Base-by-base conservation (phyloP, 1,284 basidiomycete genomes). In the Wolfiporia cocos region DNA sequence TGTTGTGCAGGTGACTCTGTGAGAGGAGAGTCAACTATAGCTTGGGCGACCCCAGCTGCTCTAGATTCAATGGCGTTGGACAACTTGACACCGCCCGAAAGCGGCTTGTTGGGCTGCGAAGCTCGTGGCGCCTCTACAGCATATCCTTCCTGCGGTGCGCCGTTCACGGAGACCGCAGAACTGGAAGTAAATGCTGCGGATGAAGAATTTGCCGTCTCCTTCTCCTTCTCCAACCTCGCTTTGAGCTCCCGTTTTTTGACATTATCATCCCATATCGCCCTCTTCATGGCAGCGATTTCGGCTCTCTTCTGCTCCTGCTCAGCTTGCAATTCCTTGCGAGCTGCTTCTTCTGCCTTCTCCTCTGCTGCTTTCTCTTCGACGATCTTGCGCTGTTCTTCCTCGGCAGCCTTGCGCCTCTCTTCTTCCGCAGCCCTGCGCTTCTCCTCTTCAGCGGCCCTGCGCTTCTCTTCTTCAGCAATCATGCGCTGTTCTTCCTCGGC, bases 261-360 rank as follows among this genome's bases (percentile, higher is more conserved):
- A 14, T 28, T 28, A 7, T 28, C 26, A 9, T 28, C 14, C 26
- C 9, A 28, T 28, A 28, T 14, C 26, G 7, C 9, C 14, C 26
- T 28, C 26, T 28, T 28, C 26, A 28, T 7, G 7, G 7, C 26
- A 9, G 26, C 26, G 26, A 28, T 28, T 14, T 28, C 26, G 14
- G 26, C 26, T 28, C 26, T 28, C 26, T 28, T 28, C 9, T 7
- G 9, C 26, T 37, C 36, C 22, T 37, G 10, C 15, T 36, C 38
- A n/a, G 38, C 38, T 7, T 17, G 14, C 14, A n/a, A n/a, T n/a
- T n/a, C 26, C 23, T 38, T 38, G 17, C 38, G 26, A 6, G 17
- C 22, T 21, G 38, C 38, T n/a, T 40, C 38, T 36, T 36, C 17
- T 23, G 21, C 36, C 23, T 26, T 38, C 5, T 23, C 21, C 24